Base-by-base conservation (phyloP, 306 rosid genomes). In the Cercis canadensis region DNA sequence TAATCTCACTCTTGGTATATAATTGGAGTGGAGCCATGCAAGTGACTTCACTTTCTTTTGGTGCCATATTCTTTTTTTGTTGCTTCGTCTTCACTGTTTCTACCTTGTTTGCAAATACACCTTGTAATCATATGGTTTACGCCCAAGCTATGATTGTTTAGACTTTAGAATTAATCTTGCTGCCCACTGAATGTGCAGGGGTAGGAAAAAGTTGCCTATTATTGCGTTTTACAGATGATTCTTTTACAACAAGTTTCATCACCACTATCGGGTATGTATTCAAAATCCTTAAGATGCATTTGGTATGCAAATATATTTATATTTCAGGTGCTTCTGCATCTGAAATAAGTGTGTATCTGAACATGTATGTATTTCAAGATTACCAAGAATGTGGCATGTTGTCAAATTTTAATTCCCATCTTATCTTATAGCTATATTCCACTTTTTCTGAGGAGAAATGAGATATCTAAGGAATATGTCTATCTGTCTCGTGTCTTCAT, bases 181-280 rank as follows among this genome's bases (percentile, higher is more conserved):
- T 37, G 43, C 7, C 7, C 8, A 37, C 17, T 52, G 34, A 29
- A 76, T 55, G 5, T 76, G 60, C 81, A 76, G 76, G 81, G 14
- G 81, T 76, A 62, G 81, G 81, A 76, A 62, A 76, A 68, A 76
- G 81, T 55, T 76, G 81, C 76, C 33, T 76, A 37, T 63, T 76
- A 40, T 53, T 76, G 62, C 81, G 81, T 44, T 76, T 76, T 40
- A 52, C 81, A 2, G 81, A 76, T 69, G 58, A 69, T 76, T 69
- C 81, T 62, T 76, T 69, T 36, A 69, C 71, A 2, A 69, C 76
- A 14, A 76, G 81, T 69, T 76, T 76, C 76, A 76, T 76, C 50
- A 76, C 71, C 33, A 76, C 76, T 2, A 76, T 76, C 46, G 76
- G 81, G 81, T 69, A 57, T 15, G 76, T 19, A 0, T 52, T n/a